Evolutionary conservation across 306 rosid genomes (phyloP).

Genomic region (Acacia confusa): DNA sequence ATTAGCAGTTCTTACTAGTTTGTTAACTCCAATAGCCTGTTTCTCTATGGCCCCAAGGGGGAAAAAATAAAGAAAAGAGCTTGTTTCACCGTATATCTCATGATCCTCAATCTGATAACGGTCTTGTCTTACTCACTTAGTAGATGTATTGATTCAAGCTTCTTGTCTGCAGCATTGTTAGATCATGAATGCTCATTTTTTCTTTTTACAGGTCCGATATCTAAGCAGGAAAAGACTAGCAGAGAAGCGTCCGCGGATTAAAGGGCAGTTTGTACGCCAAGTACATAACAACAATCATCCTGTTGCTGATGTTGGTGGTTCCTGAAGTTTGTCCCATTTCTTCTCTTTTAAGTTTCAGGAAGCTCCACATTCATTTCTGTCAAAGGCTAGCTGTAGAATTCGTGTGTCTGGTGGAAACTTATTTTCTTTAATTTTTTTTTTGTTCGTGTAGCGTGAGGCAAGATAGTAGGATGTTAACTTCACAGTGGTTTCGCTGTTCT

Average conservation of each 20-base stretch:
- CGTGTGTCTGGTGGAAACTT: conserved; percentile 6
- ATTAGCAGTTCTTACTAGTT: background rate
- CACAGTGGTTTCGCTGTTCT: conserved; percentile 16
- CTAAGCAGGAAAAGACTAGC: conserved; percentile 63
- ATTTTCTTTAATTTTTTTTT: background rate
- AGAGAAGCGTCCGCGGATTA: conserved; percentile 70
- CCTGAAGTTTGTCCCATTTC: conserved; percentile 30
- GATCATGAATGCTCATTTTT: conserved; percentile 15
- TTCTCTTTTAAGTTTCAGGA: background rate
- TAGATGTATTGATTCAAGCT: background rate
- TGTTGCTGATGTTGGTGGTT: conserved; percentile 35
- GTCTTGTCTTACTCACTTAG: background rate
- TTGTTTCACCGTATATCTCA: background rate
- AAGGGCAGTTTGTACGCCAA: conserved; percentile 70
- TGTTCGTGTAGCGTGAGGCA: conserved; percentile 25
- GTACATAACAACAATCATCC: conserved; percentile 35
- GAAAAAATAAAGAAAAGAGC: background rate
- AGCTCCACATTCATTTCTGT: conserved; percentile 2
- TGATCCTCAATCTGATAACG: background rate
- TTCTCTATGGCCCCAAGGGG: background rate
- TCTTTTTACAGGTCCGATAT: conserved; percentile 56
- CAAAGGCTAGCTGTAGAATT: conserved; percentile 29
- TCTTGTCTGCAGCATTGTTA: conserved; percentile 3
- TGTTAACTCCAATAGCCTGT: background rate
- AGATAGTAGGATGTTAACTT: conserved; percentile 28